Base-by-base conservation (phyloP, 139 green algal genomes). In the Astrephomene gubernaculifera region DNA sequence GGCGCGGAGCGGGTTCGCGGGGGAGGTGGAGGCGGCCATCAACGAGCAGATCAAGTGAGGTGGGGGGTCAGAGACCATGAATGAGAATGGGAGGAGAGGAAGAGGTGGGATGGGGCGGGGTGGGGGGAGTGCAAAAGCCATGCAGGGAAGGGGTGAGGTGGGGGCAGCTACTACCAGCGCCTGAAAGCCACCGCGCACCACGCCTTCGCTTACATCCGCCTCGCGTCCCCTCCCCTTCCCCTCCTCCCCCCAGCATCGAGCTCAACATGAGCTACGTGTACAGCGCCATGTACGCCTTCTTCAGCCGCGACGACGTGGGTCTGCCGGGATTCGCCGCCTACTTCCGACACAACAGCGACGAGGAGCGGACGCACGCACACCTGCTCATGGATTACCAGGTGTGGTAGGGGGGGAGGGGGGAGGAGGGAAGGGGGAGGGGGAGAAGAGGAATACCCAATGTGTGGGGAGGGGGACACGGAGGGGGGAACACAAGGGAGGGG, bases 41-140 rank as follows among this genome's bases (percentile, higher is more conserved):
- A 98, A 98, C 87, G 95, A 98, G 89, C 96, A 98, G 86, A 98
- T 98, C 90, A 98, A 97, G 94, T 97, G 87, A 92, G 39, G 27
- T 49, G 21, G 22, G 33, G 49, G 49, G 2, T 31, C 33, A 21
- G 44, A 25, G 27, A 24, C 25, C 27, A 78, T 25, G 70, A 27
- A 44, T n/a, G 65, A 72, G 65, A 35, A 1, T 33, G 38, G 65
- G 65, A 8, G 12, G 8, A 29, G 65, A 72, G 31, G 65, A 45
- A 72, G n/a, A n/a, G n/a, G n/a, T n/a, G n/a, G n/a, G n/a, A n/a
- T n/a, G 33, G 65, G 10, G 33, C 6, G 35, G 35, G 35, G 38
- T 49, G 8, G 33, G 45, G 49, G 49, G 17, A 17, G 49, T 57
- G 17, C 12, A 17, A 17, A 57, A 57, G 49, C 12, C 49, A 17